These are phyloP conservation scores for Clonostachys solani DNA, from an alignment of 2,329 filamentous ascomycete genomes.

Conservation along the genomic window DNA sequence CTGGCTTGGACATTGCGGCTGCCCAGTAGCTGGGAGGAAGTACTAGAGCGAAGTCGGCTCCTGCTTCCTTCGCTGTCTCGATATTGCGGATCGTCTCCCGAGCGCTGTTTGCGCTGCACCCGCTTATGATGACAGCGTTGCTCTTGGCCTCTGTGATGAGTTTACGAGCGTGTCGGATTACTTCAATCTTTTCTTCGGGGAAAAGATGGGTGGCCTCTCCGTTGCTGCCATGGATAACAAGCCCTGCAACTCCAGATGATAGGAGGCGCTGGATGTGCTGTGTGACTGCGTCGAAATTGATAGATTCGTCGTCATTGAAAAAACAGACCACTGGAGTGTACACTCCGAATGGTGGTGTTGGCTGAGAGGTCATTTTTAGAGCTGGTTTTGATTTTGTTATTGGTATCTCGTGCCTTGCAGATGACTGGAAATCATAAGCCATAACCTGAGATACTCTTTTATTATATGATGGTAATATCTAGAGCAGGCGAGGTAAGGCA, in stretches of 20 bases:
- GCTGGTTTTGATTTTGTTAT: too few relatives aligned
- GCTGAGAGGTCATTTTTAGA: too few relatives aligned
- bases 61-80: conserved; percentile 61
- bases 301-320: conserved; percentile 1
- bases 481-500: too few relatives aligned
- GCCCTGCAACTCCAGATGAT: conserved; percentile 65
- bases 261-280: conserved; percentile 64
- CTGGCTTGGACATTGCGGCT: conserved; percentile 54
- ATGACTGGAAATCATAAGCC: too few relatives aligned
- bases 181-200: conserved; percentile 62
- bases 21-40: conserved; percentile 76
- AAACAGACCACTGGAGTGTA: background rate
- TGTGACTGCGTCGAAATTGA: background rate
- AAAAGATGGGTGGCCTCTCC: conserved; percentile 78
- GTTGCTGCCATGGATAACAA: conserved; percentile 77
- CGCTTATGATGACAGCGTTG: conserved; percentile 67
- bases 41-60: conserved; percentile 72
- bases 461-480: too few relatives aligned
- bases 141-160: conserved; percentile 64
- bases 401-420: too few relatives aligned
- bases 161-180: conserved; percentile 66
- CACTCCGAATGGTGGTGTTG: background rate
- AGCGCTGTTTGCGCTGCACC: conserved; percentile 69
- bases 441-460: too few relatives aligned
- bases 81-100: conserved; percentile 69